Evolutionary conservation across 805 yeast species (phyloP), one percentile per base, ranked within the genome.

Genomic region (Nakazawaea peltata): DNA sequence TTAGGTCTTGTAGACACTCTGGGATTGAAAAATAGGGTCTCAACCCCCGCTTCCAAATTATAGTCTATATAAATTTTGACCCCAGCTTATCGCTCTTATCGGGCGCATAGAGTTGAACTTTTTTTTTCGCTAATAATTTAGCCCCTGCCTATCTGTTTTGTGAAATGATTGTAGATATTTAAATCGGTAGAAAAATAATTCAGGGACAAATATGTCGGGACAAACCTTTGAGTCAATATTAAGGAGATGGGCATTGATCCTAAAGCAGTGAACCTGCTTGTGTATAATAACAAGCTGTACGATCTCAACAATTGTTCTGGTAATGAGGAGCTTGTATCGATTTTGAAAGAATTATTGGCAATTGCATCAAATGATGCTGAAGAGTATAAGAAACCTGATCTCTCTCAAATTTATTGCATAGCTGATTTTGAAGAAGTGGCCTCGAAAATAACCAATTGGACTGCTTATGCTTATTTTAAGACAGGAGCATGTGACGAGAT

Each of bases 381-480:
- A 7, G 23, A 21, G 23, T 21, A 21, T 21, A 7, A 21, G 10
- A 21, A 21, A 10, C 23, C 23, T 21, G 23, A 10, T 21, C 23
- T 21, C 23, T 7, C 7, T 7, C 10, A 21, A 10, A 61, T 67
- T 28, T 65, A 61, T 48, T 67, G 65, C 41, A 48, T 67, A 36
- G 58, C 49, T 36, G 72, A 67, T 42, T 67, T 67, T 41, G 71
- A 66, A 45, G 59, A 51, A 41, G 69, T 67, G 14, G 71, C 72
- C 19, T 52, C 65, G 29, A 56, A 56, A 27, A 59, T 68, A 25
- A 60, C 67, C 63, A 65, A 61, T 24, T 52, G 54, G 24, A 46
- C 36, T 12, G 69, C 69, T 1, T 66, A 70, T 69, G 65, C 64
- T n/a, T 67, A 67, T 43, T 65, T 63, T 44, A 55, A 67, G 15